Evolutionary conservation across 441 rosid species (phyloP).

Genomic region (Metrosideros polymorpha): DNA sequence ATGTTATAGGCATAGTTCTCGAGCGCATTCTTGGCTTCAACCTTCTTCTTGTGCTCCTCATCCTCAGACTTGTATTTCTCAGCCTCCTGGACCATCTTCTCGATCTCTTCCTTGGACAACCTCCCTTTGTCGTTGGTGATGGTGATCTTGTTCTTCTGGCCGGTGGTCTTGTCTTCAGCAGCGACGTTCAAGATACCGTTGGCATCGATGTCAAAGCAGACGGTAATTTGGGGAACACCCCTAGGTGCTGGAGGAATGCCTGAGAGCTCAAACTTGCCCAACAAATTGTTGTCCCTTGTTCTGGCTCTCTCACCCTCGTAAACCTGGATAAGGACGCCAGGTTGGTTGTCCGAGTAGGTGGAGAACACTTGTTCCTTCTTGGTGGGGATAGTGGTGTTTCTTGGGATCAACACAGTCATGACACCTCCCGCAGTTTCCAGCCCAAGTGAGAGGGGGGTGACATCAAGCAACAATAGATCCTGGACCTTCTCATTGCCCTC

Average conservation of each 20-base stretch:
- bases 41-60: neutral
- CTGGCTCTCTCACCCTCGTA: neutral
- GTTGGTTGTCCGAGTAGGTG: neutral
- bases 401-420: neutral
- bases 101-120: neutral
- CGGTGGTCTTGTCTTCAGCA: neutral
- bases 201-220: neutral
- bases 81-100: neutral
- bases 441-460: neutral
- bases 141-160: constrained; percentile 1
- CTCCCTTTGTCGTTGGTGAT: neutral
- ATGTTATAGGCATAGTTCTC: neutral
- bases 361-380: neutral
- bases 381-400: neutral
- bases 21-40: neutral
- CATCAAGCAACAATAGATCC: neutral
- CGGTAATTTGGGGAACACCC: neutral
- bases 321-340: neutral
- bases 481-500: neutral
- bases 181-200: neutral
- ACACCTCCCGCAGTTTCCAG: neutral
- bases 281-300: neutral
- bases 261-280: neutral
- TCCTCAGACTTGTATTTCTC: neutral
- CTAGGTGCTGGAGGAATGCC: neutral